Conservation (phyloP, 495 filamentous ascomycete genomes). For the Trichoderma erinaceum region DNA sequence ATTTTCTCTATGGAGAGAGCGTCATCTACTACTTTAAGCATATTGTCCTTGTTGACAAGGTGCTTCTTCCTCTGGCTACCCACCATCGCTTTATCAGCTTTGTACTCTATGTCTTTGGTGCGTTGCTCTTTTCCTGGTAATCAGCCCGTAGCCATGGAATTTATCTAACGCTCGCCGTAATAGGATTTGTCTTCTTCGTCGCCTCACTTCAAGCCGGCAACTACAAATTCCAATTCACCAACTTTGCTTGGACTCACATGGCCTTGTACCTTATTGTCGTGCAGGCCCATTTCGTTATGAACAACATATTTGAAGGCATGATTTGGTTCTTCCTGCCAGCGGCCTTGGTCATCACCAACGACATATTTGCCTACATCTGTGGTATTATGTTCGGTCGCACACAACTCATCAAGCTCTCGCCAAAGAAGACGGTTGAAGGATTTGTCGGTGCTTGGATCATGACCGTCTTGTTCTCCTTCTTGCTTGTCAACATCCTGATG, state of each 20-base stretch:
- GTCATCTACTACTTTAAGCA: slow-evolving; percentile 99
- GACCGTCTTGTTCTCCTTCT: slow-evolving; percentile 77
- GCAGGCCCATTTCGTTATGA: slow-evolving; percentile 99
- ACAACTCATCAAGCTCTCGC: slow-evolving; percentile 94
- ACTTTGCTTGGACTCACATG: slow-evolving; percentile 99
- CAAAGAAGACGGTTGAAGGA: slow-evolving; percentile 99
- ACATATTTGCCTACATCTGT: slow-evolving; percentile 97
- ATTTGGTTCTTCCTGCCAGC: slow-evolving; percentile 99
- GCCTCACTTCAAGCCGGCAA: slow-evolving; percentile 91
- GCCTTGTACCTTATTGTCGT: slow-evolving; percentile 96
- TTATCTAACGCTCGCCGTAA: slow-evolving; percentile 2
- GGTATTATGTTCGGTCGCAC: slow-evolving; percentile 96
- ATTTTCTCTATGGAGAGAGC: slow-evolving; percentile 96
- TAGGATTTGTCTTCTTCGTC: slow-evolving; percentile 98
- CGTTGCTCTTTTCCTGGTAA: slow-evolving; percentile 22
- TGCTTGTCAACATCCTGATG: slow-evolving; percentile 82
- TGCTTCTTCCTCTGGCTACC: slow-evolving; percentile 86
- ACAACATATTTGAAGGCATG: slow-evolving; percentile 99
- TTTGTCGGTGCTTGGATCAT: slow-evolving; percentile 97
- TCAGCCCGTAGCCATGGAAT: not conserved
- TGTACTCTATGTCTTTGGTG: slow-evolving; percentile 93
- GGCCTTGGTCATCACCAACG: slow-evolving; percentile 92
- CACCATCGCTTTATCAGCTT: slow-evolving; percentile 99
- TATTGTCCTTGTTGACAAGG: slow-evolving; percentile 88
- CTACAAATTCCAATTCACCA: slow-evolving; percentile 96